Evolutionary conservation across 148 eudicot species (phyloP), one percentile per base, ranked within the genome.

Genomic region (Nepenthes mirabilis): DNA sequence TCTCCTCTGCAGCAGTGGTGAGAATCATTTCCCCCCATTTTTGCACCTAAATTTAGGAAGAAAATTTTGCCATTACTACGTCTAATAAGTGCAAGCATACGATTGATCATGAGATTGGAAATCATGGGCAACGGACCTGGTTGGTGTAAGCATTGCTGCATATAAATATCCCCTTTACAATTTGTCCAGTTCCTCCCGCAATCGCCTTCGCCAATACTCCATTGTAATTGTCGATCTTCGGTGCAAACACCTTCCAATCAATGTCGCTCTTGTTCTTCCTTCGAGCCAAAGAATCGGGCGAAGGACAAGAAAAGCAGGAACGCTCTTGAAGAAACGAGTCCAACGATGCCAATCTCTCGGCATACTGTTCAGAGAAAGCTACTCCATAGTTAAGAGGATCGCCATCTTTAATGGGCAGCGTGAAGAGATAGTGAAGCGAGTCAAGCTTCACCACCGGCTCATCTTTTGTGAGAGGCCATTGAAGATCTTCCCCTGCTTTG

Each of bases 391-490:
- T 91, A 65, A 91, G 60, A 43, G 90, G 84, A 63, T 70, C 74
- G 2, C 80, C 88, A 37, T 74, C 83, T 60, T 61, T 79, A 65
- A 88, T 65, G 1, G 87, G 90, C 72, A 91, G 47, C 32, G 94
- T 85, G 60, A 91, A 88, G 34, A 91, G 77, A 65, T 88, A 91
- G 67, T 88, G 83, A 14, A 78, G 61, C 13, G 75, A 75, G 72
- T 83, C 90, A 40, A 91, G 79, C 72, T 91, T 91, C 65, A 91
- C 82, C 11, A 88, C 90, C 0, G 97, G 97, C 60, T 91, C 97
- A 63, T 91, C 97, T 65, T 85, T 91, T 1, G 97, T 91, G 60
- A 91, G 71, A 0, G 97, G 97, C 97, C 97, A 91, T 47, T 91
- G 94, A 36, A 88, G 83, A 62, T 81, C 79, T 5, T 79, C 68